phyloP scores from a whole-genome alignment of 108 stramenopile species.

The Fistulifera pelliculosa region DNA sequence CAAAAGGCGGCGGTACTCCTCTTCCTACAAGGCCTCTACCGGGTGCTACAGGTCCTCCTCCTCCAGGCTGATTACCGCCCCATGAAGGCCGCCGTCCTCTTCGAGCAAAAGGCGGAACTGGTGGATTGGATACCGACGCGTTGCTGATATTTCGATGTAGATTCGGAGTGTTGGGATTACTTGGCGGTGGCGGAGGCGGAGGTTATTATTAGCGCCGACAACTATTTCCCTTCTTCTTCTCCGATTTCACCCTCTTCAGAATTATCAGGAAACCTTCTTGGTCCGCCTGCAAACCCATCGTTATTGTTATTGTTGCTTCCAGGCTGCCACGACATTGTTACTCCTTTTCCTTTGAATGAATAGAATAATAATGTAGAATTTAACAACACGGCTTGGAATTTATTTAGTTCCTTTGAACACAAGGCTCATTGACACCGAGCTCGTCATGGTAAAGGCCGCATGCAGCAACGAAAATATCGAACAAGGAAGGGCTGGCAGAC shows the following conservation, averaged over 20 bases:
- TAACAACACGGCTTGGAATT: too few relatives aligned
- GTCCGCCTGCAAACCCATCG: neutral
- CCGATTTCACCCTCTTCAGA: conserved; percentile 17
- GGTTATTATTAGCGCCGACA: conserved; percentile 2
- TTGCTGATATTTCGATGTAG: neutral
- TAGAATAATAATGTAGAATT: too few relatives aligned
- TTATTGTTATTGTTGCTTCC: conserved; percentile 1
- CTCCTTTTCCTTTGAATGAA: too few relatives aligned
- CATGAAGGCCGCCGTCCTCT: neutral
- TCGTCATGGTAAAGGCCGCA: too few relatives aligned
- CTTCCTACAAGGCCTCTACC: neutral
- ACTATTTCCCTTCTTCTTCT: conserved; percentile 32
- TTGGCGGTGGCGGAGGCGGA: conserved; percentile 3
- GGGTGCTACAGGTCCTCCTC: neutral
- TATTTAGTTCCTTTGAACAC: too few relatives aligned
- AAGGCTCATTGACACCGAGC: too few relatives aligned
- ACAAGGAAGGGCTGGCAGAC: too few relatives aligned
- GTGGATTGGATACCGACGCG: neutral
- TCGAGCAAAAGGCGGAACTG: conserved; percentile 1
- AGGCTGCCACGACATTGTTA: neutral
- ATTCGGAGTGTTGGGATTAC: neutral
- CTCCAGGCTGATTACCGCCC: neutral
- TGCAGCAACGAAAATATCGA: too few relatives aligned
- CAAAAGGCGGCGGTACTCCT: neutral
- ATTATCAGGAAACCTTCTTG: neutral